These are phyloP conservation scores for Boletus rufocinnamomeus DNA, from an alignment of 768 basidiomycete genomes.

Conservation along the genomic window DNA sequence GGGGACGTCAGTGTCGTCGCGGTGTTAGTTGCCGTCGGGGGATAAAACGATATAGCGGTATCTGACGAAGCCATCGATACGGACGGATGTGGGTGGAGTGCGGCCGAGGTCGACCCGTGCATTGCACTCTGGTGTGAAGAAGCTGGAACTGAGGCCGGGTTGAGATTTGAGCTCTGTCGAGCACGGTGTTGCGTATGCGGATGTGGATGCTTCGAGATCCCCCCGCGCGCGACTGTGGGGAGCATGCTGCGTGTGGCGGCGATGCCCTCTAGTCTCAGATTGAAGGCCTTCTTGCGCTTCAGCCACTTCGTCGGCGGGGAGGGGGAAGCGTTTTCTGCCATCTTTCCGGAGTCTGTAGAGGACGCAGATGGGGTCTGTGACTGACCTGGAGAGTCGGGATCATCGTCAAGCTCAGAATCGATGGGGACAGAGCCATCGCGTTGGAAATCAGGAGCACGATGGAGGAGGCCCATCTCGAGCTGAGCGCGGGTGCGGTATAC, in stretches of 20 bases:
- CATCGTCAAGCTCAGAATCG: slow-evolving; percentile 24
- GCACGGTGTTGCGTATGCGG: slow-evolving; percentile 32
- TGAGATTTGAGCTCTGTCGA: slow-evolving; percentile 34
- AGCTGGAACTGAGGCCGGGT: slow-evolving; percentile 29
- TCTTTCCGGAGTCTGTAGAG: slow-evolving; percentile 28
- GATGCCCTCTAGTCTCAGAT: slow-evolving; percentile 51
- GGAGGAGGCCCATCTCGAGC: slow-evolving; percentile 50
- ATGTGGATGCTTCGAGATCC: slow-evolving; percentile 28
- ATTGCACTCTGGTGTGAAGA: slow-evolving; percentile 22
- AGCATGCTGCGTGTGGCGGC: slow-evolving; percentile 30
- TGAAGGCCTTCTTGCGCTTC: slow-evolving; percentile 61
- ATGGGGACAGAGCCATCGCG: slow-evolving; percentile 3
- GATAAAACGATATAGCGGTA: slow-evolving; percentile 26
- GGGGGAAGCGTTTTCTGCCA: slow-evolving; percentile 33
- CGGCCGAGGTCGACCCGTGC: slow-evolving; percentile 14
- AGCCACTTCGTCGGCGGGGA: slow-evolving; percentile 44
- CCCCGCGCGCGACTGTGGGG: slow-evolving; percentile 22
- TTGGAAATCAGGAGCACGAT: slow-evolving; percentile 14
- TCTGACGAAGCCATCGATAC: slow-evolving; percentile 22
- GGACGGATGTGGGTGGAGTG: slow-evolving; percentile 20
- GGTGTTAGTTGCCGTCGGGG: slow-evolving; percentile 33
- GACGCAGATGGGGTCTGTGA: slow-evolving; percentile 19
- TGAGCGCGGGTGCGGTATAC: slow-evolving; percentile 63
- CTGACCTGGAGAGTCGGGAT: slow-evolving; percentile 21
- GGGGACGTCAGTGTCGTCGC: slow-evolving; percentile 36